Evolutionary conservation across 129 eudicot genomes (phyloP), one percentile per base, ranked within the genome.

Genomic region (Flaveria linearis): DNA sequence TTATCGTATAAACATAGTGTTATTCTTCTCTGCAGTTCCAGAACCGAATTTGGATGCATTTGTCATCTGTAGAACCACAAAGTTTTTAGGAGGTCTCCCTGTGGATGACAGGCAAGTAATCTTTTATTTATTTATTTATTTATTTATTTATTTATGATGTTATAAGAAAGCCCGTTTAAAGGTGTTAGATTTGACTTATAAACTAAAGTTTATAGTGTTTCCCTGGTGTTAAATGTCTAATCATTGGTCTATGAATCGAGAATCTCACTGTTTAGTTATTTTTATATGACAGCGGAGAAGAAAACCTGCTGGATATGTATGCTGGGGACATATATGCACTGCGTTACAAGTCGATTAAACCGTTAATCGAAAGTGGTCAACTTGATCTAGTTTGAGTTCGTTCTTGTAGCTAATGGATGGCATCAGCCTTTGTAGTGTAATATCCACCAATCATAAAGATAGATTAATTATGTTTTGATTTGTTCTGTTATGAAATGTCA

Each of bases 321-420:
- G 92, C 96, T 28, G 96, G 84, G 76, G 97, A 93, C 80, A 86
- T 91, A 36, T 90, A 90, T 84, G 98, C 94, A n/a, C 58, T 91
- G 65, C 93, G 96, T 51, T 93, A 93, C 86, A 93, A 88, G 91
- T 87, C 97, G 16, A 84, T 93, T 60, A 93, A 88, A 81, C 91
- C 88, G 9, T 86, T 86, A 17, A 71, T 93, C 36, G 96, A 90
- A 81, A 87, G 78, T 13, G 96, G 96, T 65, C 91, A 90, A 84
- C 87, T 93, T 51, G 96, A 90, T 85, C 85, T 93, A 10, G 98
- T 93, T 78, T 93, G 84, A 93, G 74, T 79, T 68, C 81, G 55
- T 25, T 61, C 2, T 53, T 53, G 50, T 45, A 45, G 50, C 50
- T 45, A 45, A 1, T 10, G 50, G 14, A 45, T n/a, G 60, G 60